These are phyloP conservation scores for Salvia miltiorrhiza DNA, from an alignment of 257 asterid species.

Conservation along the genomic window DNA sequence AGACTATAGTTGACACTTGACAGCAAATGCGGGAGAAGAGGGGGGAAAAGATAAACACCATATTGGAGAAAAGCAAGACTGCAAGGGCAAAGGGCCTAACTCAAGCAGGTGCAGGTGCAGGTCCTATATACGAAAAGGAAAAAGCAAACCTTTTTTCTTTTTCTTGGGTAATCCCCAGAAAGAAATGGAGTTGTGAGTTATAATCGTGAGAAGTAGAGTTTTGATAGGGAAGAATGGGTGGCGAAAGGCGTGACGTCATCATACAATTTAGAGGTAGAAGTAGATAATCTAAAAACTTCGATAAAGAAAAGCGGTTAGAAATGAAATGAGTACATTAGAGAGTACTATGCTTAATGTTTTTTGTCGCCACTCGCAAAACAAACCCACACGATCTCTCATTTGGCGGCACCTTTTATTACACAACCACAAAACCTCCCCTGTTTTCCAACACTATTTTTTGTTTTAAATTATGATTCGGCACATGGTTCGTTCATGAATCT, in stretches of 20 bases:
- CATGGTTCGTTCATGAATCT: not conserved
- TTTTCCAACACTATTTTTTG: not conserved
- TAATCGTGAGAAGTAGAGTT: not conserved
- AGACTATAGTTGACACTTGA: not conserved
- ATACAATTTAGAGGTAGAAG: not conserved
- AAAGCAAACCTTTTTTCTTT: slow-evolving; percentile 17
- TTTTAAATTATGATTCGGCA: not conserved
- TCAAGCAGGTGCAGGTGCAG: slow-evolving; percentile 11
- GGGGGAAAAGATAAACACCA: not conserved
- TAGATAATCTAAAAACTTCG: not conserved
- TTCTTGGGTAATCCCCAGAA: slow-evolving; percentile 4
- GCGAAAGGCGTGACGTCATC: slow-evolving; percentile 26
- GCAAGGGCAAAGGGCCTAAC: not conserved
- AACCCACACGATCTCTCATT: slow-evolving; percentile 8
- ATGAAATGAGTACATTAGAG: not conserved
- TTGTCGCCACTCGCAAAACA: slow-evolving; percentile 2
- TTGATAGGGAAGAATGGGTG: not conserved
- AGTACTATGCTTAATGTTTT: slow-evolving; percentile 4
- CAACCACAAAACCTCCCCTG: not conserved
- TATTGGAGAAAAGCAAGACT: slow-evolving; percentile 9
- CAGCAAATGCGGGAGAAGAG: not conserved
- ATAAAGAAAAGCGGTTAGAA: not conserved
- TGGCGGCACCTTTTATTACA: slow-evolving; percentile 8
- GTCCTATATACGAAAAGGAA: not conserved
- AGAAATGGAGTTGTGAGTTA: not conserved